phyloP scores from a whole-genome alignment of 257 asterid genomes.

The Ligustrum vulgare region DNA sequence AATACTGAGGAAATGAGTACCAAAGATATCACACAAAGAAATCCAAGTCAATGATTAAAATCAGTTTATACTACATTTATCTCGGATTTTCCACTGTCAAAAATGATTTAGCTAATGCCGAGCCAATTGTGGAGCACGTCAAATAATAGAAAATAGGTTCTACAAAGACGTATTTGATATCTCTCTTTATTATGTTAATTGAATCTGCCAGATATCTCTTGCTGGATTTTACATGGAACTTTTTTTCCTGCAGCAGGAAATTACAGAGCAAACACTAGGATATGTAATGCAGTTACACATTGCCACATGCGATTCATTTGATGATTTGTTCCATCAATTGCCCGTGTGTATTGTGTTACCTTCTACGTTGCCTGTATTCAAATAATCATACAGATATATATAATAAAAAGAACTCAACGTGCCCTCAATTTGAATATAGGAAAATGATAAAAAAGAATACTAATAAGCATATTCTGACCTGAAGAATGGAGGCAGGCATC shows the following conservation, averaged over 20 bases:
- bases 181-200: too few relatives aligned
- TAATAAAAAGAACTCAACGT: neutral
- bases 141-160: neutral
- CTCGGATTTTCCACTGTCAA: neutral
- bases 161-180: neutral
- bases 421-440: neutral
- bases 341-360: neutral
- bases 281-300: neutral
- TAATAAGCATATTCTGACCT: conserved; percentile 39
- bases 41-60: neutral
- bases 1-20: neutral
- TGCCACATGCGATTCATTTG: neutral
- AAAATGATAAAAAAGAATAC: neutral
- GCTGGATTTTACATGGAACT: too few relatives aligned
- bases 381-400: neutral
- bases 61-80: neutral
- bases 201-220: neutral
- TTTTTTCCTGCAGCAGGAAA: neutral
- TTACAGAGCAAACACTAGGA: neutral
- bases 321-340: neutral
- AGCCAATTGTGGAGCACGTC: neutral
- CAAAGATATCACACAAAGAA: neutral
- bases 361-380: neutral
- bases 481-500: conserved; percentile 76
- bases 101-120: neutral